Evolutionary conservation across 148 eudicot species (phyloP).

Genomic region (Vaccinium macrocarpon): DNA sequence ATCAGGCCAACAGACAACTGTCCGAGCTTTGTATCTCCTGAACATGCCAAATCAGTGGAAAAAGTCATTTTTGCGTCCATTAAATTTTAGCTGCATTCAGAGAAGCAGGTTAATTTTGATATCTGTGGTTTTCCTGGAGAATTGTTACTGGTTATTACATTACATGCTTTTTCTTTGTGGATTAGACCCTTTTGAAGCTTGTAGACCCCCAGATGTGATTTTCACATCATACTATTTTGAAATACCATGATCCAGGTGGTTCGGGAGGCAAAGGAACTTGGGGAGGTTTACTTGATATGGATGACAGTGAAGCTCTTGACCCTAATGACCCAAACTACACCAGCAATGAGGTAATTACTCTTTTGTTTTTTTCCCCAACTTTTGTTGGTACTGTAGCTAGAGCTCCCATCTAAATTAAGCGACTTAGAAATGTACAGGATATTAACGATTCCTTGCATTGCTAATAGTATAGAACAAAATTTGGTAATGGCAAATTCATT

Average conservation of each 20-base stretch:
- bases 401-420: not conserved
- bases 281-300: constrained; percentile 31
- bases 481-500: not conserved
- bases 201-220: not conserved
- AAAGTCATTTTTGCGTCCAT: not conserved
- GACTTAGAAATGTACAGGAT: not conserved
- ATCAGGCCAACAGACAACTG: not conserved
- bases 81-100: not conserved
- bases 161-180: not conserved
- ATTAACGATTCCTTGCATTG: not conserved
- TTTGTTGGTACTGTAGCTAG: not conserved
- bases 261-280: constrained; percentile 35
- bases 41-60: not conserved
- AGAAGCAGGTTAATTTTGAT: not conserved
- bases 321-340: constrained; percentile 32
- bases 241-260: constrained; percentile 27
- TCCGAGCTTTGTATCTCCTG: not conserved
- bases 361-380: not conserved
- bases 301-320: constrained; percentile 12
- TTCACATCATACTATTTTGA: not conserved
- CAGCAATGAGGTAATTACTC: constrained; percentile 30
- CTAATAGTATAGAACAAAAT: not conserved
- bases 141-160: not conserved
- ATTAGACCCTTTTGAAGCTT: not conserved
- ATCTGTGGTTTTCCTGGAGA: not conserved